phyloP scores from a whole-genome alignment of 1,139 yeast species.

The Trichomonascaceae sp. region DNA sequence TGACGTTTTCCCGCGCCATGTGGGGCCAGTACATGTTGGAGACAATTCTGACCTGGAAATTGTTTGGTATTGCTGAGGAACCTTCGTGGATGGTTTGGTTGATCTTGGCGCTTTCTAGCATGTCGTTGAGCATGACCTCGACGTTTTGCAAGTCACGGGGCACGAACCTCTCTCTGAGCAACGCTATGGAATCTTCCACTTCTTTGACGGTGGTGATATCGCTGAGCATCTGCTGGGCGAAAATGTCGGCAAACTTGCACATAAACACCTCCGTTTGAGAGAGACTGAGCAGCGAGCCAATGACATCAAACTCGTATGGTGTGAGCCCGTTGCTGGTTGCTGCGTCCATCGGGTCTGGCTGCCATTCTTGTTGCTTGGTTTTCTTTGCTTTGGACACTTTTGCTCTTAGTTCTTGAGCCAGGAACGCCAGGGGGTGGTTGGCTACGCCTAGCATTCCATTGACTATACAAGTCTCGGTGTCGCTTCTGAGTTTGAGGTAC shows the following conservation, averaged over 20 bases:
- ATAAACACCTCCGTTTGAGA: constrained; percentile 70
- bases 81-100: constrained; percentile 16
- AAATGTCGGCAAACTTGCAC: constrained; percentile 51
- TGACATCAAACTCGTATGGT: constrained; percentile 76
- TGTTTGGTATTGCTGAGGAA: constrained; percentile 1
- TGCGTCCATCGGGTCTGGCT: constrained; percentile 89
- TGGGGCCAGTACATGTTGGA: constrained; percentile 40
- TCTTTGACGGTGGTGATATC: constrained; percentile 31
- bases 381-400: constrained; percentile 4
- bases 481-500: constrained; percentile 57
- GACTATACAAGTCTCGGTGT: constrained; percentile 58
- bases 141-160: constrained; percentile 49
- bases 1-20: constrained; percentile 29
- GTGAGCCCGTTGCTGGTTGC: no score
- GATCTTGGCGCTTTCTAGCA: constrained; percentile 25
- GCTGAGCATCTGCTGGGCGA: constrained; percentile 48
- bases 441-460: constrained; percentile 53
- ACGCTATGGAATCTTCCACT: constrained; percentile 30
- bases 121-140: constrained; percentile 79
- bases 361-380: constrained; percentile 36
- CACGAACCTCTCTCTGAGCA: constrained; percentile 56
- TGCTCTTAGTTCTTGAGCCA: constrained; percentile 38
- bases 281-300: constrained; percentile 60
- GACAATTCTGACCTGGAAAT: constrained; percentile 25
- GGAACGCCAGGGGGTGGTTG: constrained; percentile 34